phyloP scores from a whole-genome alignment of 1,284 basidiomycete genomes.

The Apiotrichum laibachii region DNA sequence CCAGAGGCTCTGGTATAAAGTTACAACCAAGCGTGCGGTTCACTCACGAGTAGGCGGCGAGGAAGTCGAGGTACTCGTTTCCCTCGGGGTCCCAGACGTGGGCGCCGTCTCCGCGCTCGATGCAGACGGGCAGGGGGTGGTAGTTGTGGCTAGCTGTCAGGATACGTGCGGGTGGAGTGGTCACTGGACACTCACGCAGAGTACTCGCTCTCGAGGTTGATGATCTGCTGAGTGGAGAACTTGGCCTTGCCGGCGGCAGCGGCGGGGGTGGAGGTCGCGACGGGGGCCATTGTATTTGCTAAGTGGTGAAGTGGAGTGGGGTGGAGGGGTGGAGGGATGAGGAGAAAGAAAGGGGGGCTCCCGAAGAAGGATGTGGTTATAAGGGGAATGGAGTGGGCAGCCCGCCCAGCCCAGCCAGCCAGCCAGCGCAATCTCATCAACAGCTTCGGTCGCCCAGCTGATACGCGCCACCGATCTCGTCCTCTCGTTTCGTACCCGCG shows the following conservation, averaged over 20 bases:
- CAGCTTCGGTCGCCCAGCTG: too few species aligned
- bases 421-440: too few species aligned
- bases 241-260: slow-evolving; percentile 46
- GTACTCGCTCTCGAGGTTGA: slow-evolving; percentile 72
- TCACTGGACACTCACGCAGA: slow-evolving; percentile 41
- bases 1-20: not conserved
- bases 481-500: too few species aligned
- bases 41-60: slow-evolving; percentile 91
- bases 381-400: too few species aligned
- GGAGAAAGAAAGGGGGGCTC: too few species aligned
- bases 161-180: slow-evolving; percentile 2
- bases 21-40: not conserved
- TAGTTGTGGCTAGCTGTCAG: slow-evolving; percentile 65
- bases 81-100: slow-evolving; percentile 97
- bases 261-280: slow-evolving; percentile 63
- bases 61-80: slow-evolving; percentile 89
- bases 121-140: slow-evolving; percentile 91
- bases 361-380: too few species aligned
- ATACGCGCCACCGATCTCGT: too few species aligned
- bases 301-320: not conserved
- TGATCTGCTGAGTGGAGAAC: slow-evolving; percentile 61
- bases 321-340: not conserved
- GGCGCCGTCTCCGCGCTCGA: slow-evolving; percentile 83
- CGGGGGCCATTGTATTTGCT: slow-evolving; percentile 19
- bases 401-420: too few species aligned